Base-by-base conservation (phyloP, 2,329 filamentous ascomycete genomes). In the Alternaria panax region DNA sequence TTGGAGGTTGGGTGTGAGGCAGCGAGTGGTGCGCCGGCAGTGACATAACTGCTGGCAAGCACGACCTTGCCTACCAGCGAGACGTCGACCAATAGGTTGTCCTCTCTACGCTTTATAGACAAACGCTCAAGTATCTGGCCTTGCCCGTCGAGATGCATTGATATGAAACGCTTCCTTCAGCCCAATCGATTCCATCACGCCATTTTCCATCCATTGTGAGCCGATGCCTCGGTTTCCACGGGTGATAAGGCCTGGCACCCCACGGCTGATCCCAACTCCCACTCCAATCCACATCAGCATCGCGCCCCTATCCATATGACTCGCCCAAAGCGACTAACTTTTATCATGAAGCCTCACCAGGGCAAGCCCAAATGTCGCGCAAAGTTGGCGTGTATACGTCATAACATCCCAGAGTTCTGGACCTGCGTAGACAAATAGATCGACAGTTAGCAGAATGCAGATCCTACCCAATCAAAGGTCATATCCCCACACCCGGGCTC, bases 191-290 rank as follows among this genome's bases (percentile, higher is more conserved):
- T 25, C 30, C 45, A 24, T 36, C 30, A 48, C 28, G 28, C 45
- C 30, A 48, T 34, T 3, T 25, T n/a, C 12, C 14, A 16, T 48
- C 45, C 28, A 48, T 48, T 20, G 45, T 34, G 45, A 34, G 30
- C 34, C 45, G 45, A 25, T 25, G 45, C 30, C 28, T 47, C 28
- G 14, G 45, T 47, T 2, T 47, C 45, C 41, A 14, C 14, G 22
- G 20, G 60, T 58, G 65, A 66, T 65, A 65, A 67, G 65, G 55
- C 27, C 3, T 51, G 28, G 34, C 46, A 59, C 66, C 63, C 65
- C 68, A 69, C 66, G 52, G 52, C 47, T 36, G 43, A 16, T 54
- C 45, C 42, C 46, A 52, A 46, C 56, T 59, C 48, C 51, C 51
- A 53, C 45, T 54, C 30, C 38, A 42, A 51, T 55, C 47, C 48